These are phyloP conservation scores for Venturia nashicola DNA, from an alignment of 2,329 filamentous ascomycete genomes.

Conservation along the genomic window DNA sequence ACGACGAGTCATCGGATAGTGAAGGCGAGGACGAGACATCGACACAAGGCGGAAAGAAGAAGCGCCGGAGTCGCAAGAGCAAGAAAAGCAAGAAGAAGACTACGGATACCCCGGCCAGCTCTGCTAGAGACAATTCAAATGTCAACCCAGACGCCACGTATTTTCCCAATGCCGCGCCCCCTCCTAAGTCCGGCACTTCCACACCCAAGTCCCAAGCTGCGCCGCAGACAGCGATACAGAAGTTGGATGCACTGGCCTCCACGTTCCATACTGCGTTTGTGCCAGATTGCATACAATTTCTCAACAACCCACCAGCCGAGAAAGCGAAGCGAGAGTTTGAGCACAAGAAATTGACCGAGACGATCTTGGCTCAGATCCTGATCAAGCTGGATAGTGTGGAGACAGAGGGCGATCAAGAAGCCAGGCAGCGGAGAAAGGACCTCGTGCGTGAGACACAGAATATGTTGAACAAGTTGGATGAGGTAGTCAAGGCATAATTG, in stretches of 20 bases:
- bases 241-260: constrained; percentile 52
- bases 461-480: constrained; percentile 53
- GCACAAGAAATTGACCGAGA: constrained; percentile 64
- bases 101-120: constrained; percentile 27
- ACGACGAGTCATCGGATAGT: constrained; percentile 16
- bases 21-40: constrained; percentile 20
- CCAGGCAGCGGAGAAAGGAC: constrained; percentile 48
- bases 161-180: constrained; percentile 6
- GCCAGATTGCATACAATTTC: constrained; percentile 53
- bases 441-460: constrained; percentile 61
- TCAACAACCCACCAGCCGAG: constrained; percentile 50
- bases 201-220: constrained; percentile 24
- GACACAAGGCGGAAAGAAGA: constrained; percentile 17
- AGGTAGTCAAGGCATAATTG: constrained; percentile 14
- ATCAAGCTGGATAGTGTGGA: constrained; percentile 64
- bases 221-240: constrained; percentile 39
- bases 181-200: constrained; percentile 20
- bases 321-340: constrained; percentile 58
- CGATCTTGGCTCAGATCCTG: constrained; percentile 61
- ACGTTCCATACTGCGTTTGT: constrained; percentile 53
- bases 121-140: constrained; percentile 10
- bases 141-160: constrained; percentile 10
- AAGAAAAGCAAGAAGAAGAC: constrained; percentile 31
- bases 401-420: constrained; percentile 44
- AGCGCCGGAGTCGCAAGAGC: constrained; percentile 16